These are phyloP conservation scores for Lichenothelia convexa DNA, from an alignment of 495 filamentous ascomycete genomes.

Conservation along the genomic window DNA sequence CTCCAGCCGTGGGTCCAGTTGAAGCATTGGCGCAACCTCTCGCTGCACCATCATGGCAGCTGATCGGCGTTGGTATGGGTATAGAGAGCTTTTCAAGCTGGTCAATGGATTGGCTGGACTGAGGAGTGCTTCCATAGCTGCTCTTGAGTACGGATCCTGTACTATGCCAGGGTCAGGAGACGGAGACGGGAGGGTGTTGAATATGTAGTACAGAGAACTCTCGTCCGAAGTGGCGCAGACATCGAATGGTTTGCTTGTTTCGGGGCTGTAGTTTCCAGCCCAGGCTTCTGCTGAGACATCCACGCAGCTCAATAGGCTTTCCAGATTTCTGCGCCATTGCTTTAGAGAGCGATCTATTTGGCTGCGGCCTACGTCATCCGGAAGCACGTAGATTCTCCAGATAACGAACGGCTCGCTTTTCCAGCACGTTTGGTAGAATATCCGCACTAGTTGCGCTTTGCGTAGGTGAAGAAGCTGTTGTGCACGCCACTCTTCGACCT, in stretches of 20 bases:
- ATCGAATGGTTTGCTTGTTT: constrained; percentile 13
- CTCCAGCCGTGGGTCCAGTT: constrained; percentile 58
- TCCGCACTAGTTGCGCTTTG: no score
- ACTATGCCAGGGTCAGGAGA: constrained; percentile 34
- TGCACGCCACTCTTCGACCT: no score
- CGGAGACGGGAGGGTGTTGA: constrained; percentile 69
- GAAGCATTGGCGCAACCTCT: constrained; percentile 44
- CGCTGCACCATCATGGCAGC: constrained; percentile 75
- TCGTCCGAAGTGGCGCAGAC: constrained; percentile 24
- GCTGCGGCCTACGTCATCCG: constrained; percentile 8
- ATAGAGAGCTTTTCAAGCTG: constrained; percentile 50
- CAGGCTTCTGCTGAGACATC: constrained; percentile 6
- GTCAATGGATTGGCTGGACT: constrained; percentile 27
- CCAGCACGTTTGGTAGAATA: no score
- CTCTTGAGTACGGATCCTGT: constrained; percentile 33
- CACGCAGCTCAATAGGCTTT: constrained; percentile 3
- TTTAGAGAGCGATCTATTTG: constrained; percentile 6
- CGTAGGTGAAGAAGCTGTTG: no score
- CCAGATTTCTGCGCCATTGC: constrained; percentile 3
- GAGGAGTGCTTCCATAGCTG: constrained; percentile 47
- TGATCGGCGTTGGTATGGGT: constrained; percentile 65
- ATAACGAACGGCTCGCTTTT: constrained; percentile 1
- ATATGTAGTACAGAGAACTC: constrained; percentile 61
- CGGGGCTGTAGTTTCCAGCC: constrained; percentile 2
- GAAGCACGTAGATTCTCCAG: constrained; percentile 9